Percentiles rank a stretch among this genome's conserved stretches.
Conservation (phyloP, 768 basidiomycete genomes). For the Hericium coralloides region DNA sequence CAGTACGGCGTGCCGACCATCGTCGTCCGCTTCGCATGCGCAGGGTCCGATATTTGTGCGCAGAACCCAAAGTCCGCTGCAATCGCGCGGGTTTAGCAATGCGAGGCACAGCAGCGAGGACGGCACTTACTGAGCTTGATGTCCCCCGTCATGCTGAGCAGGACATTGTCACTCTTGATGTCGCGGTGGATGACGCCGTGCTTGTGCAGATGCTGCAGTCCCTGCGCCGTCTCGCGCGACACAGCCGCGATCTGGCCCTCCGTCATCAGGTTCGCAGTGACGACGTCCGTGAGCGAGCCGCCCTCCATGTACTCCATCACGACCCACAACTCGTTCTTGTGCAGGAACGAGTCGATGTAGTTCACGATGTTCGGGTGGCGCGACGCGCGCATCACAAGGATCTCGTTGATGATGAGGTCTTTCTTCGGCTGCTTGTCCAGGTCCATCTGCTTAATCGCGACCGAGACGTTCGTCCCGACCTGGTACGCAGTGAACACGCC, state of each 20-base stretch:
- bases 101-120: neutral
- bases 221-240: conserved; percentile 85
- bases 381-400: conserved; percentile 95
- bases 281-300: conserved; percentile 89
- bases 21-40: conserved; percentile 86
- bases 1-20: conserved; percentile 99
- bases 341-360: conserved; percentile 96
- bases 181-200: conserved; percentile 98
- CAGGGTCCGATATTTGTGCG: conserved; percentile 81
- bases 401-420: conserved; percentile 99
- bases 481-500: conserved; percentile 99
- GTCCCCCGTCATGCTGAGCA: conserved; percentile 87
- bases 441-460: conserved; percentile 99
- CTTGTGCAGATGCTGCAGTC: conserved; percentile 87
- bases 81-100: conserved; percentile 1
- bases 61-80: conserved; percentile 98
- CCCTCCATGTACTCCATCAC: conserved; percentile 99
- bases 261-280: conserved; percentile 92
- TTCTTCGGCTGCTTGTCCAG: conserved; percentile 99
- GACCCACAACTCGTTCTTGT: conserved; percentile 98
- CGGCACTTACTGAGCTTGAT: conserved; percentile 88
- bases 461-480: conserved; percentile 86
- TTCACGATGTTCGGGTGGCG: conserved; percentile 99
- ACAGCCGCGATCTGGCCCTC: conserved; percentile 99
- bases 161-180: conserved; percentile 97